These are phyloP conservation scores for Yarrowia sp. DNA, from an alignment of 805 yeast species.

Conservation along the genomic window DNA sequence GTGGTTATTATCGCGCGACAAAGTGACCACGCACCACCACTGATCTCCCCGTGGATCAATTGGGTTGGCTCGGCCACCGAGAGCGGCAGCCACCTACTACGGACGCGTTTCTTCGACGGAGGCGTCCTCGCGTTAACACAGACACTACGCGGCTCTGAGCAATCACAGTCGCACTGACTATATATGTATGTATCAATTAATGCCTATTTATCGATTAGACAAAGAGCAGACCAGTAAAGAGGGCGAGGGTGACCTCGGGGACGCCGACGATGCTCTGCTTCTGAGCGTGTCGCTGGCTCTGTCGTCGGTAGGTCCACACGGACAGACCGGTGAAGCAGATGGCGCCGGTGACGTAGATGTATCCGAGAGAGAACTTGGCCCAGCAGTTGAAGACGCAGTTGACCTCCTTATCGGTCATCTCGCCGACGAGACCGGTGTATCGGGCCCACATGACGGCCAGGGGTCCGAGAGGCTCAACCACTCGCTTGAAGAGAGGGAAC, in stretches of 20 bases:
- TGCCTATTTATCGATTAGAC: conserved; percentile 25
- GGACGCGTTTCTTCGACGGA: background rate
- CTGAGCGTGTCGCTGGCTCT: conserved; percentile 16
- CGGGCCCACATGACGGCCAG: conserved; percentile 25
- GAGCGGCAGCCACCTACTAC: background rate
- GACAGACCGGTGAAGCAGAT: conserved; percentile 23
- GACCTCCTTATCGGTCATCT: conserved; percentile 19
- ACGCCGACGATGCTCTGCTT: conserved; percentile 16
- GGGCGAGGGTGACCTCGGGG: conserved; percentile 23
- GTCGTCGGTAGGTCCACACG: conserved; percentile 24
- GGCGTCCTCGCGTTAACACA: background rate
- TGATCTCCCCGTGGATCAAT: background rate
- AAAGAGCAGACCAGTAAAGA: conserved; percentile 23
- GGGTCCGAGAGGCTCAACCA: conserved; percentile 19
- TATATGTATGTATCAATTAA: conserved; percentile 25
- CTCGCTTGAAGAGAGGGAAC: conserved; percentile 25
- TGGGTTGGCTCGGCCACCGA: background rate
- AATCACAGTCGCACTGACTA: conserved; percentile 16
- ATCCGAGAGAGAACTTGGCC: conserved; percentile 22
- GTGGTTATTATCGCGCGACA: background rate
- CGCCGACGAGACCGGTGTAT: conserved; percentile 19
- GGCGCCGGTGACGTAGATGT: conserved; percentile 17
- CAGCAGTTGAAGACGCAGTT: conserved; percentile 23
- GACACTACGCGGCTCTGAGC: background rate
- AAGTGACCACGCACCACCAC: background rate